A percentile compares a stretch with the other conserved stretches of the same genome.
These are phyloP conservation scores for Fraxinus greggii DNA, from an alignment of 305 asterid species.

Conservation along the genomic window DNA sequence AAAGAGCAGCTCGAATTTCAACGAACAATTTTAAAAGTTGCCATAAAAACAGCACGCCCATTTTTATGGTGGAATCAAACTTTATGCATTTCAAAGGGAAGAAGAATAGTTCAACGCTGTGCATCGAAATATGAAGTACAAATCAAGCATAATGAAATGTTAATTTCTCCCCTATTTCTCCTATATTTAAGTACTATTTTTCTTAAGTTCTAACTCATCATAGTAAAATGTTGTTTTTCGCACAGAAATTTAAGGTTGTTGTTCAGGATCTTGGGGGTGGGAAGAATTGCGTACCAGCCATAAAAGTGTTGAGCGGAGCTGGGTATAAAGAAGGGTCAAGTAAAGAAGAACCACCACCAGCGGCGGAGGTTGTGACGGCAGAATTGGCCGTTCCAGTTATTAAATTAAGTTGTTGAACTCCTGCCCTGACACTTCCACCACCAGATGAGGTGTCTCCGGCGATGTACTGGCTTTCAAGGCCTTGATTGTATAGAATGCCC, in stretches of 20 bases:
- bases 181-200: slow-evolving; percentile 4
- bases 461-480: slow-evolving; percentile 56
- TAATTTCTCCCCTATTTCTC: slow-evolving; percentile 15
- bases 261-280: slow-evolving; percentile 62
- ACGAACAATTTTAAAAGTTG: slow-evolving; percentile 20
- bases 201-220: slow-evolving; percentile 19
- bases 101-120: slow-evolving; percentile 23
- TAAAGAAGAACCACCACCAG: slow-evolving; percentile 35
- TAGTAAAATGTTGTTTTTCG: slow-evolving; percentile 24
- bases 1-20: slow-evolving; percentile 20
- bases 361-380: slow-evolving; percentile 28
- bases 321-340: slow-evolving; percentile 53
- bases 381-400: slow-evolving; percentile 41
- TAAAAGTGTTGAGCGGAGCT: slow-evolving; percentile 50
- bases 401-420: slow-evolving; percentile 53
- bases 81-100: slow-evolving; percentile 23
- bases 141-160: slow-evolving; percentile 30
- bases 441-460: slow-evolving; percentile 57
- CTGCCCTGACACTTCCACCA: slow-evolving; percentile 68
- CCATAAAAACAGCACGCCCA: neutral
- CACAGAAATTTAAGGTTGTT: neutral
- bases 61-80: neutral
- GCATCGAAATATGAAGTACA: slow-evolving; percentile 39
- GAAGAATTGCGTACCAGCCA: slow-evolving; percentile 75
- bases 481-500: slow-evolving; percentile 89